Percentiles rank a stretch among this genome's conserved stretches.
Evolutionary conservation across 768 basidiomycete genomes (phyloP).

Genomic region (Mycena capillaripes): DNA sequence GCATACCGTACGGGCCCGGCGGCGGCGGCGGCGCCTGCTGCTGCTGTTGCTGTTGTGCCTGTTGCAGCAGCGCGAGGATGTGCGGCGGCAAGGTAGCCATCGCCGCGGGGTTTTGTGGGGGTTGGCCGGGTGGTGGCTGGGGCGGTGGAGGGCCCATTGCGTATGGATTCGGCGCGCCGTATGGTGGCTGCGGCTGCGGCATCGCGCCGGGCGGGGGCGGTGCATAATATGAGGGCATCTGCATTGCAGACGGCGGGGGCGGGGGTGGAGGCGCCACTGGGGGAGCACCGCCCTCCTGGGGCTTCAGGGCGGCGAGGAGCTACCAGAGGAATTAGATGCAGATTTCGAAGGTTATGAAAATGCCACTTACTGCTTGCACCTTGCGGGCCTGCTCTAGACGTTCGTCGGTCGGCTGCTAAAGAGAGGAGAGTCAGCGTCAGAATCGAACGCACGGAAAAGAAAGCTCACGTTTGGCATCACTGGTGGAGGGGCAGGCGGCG

Average conservation of each 20-base stretch:
- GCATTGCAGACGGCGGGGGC: conserved; percentile 40
- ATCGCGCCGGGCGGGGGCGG: conserved; percentile 39
- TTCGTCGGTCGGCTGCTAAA: conserved; percentile 70
- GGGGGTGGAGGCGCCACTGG: conserved; percentile 50
- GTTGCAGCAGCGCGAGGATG: conserved; percentile 75
- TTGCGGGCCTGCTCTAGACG: conserved; percentile 90
- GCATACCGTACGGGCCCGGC: conserved; percentile 46
- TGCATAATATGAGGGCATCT: conserved; percentile 50
- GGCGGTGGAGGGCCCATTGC: conserved; percentile 39
- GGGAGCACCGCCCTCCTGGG: conserved; percentile 61
- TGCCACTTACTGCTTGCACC: conserved; percentile 76
- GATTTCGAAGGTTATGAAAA: neutral
- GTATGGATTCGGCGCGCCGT: conserved; percentile 14
- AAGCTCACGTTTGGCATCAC: conserved; percentile 2
- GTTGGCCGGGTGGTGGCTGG: conserved; percentile 48
- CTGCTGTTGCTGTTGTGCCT: conserved; percentile 57
- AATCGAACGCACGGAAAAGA: neutral
- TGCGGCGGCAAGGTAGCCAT: conserved; percentile 72
- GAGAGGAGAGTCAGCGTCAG: neutral
- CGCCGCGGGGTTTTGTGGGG: conserved; percentile 51
- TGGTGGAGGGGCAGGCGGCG: conserved; percentile 45
- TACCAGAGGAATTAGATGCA: conserved; percentile 37
- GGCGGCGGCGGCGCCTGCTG: conserved; percentile 55
- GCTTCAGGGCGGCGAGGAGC: conserved; percentile 85
- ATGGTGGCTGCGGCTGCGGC: conserved; percentile 39